A percentile compares a stretch with the other conserved stretches of the same genome.
Evolutionary conservation across 345 rosid species (phyloP).

Genomic region (Eucalyptus tenuipes): DNA sequence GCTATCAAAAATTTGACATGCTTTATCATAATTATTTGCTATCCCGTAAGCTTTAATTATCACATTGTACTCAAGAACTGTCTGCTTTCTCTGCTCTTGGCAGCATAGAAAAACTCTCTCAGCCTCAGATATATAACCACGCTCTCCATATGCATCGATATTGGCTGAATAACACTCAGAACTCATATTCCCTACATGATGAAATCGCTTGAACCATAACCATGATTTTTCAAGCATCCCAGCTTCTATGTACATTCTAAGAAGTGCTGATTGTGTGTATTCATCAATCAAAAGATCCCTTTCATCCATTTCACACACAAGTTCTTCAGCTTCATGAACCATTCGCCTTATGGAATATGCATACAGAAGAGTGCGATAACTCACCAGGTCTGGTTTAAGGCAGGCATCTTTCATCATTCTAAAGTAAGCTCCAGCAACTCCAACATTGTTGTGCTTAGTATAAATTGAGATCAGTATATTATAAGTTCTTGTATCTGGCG

Average conservation of each 20-base stretch:
- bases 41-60: conserved; percentile 91
- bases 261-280: conserved; percentile 78
- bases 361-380: conserved; percentile 77
- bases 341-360: conserved; percentile 75
- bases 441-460: conserved; percentile 51
- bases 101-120: conserved; percentile 54
- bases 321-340: conserved; percentile 69
- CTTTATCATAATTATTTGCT: conserved; percentile 41
- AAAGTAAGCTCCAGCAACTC: conserved; percentile 41
- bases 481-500: conserved; percentile 81
- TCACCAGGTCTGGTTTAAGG: conserved; percentile 72
- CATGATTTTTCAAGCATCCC: conserved; percentile 75
- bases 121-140: conserved; percentile 48
- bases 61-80: conserved; percentile 68
- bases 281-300: conserved; percentile 67
- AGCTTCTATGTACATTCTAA: conserved; percentile 75
- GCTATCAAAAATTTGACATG: conserved; percentile 59
- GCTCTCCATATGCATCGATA: conserved; percentile 82
- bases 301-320: conserved; percentile 59
- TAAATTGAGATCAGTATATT: conserved; percentile 82
- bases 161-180: conserved; percentile 78
- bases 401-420: conserved; percentile 51
- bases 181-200: conserved; percentile 50
- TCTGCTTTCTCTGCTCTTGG: conserved; percentile 32
- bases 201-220: conserved; percentile 81